Conservation (phyloP, 345 rosid species). For the Arabidopsis arenosa region DNA sequence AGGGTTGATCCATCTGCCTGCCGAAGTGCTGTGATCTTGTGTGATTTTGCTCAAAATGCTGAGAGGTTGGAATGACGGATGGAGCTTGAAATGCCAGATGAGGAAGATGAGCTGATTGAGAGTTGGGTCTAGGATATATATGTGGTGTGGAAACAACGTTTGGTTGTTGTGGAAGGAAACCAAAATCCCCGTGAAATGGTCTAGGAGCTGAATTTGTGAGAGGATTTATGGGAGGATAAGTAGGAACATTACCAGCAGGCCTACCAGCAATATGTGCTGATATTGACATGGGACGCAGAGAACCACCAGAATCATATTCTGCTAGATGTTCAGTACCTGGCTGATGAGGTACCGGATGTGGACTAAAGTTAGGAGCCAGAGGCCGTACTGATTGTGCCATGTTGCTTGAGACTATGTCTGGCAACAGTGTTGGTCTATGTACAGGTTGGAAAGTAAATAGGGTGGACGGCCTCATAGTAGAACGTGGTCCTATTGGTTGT, state of each 20-base stretch:
- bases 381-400: slow-evolving; percentile 52
- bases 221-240: slow-evolving; percentile 51
- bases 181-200: slow-evolving; percentile 61
- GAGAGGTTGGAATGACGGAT: slow-evolving; percentile 50
- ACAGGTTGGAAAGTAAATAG: slow-evolving; percentile 50
- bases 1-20: slow-evolving; percentile 56
- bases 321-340: slow-evolving; percentile 47
- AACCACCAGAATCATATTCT: slow-evolving; percentile 46
- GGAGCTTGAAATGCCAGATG: slow-evolving; percentile 50
- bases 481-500: slow-evolving; percentile 47
- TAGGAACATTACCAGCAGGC: slow-evolving; percentile 46
- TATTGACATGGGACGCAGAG: slow-evolving; percentile 42
- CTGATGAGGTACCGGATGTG: slow-evolving; percentile 49
- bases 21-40: slow-evolving; percentile 50
- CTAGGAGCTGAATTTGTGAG: slow-evolving; percentile 44
- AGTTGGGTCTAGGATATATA: slow-evolving; percentile 51
- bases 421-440: slow-evolving; percentile 41
- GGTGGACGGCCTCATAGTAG: slow-evolving; percentile 47
- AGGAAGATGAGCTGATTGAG: slow-evolving; percentile 48
- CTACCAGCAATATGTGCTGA: slow-evolving; percentile 46
- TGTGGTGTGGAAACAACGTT: slow-evolving; percentile 38
- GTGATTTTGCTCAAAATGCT: slow-evolving; percentile 53
- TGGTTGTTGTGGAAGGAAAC: slow-evolving; percentile 57
- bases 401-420: slow-evolving; percentile 47
- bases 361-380: slow-evolving; percentile 48